Base-by-base conservation (phyloP, 1,139 yeast species). In the Hyphopichia burtonii region DNA sequence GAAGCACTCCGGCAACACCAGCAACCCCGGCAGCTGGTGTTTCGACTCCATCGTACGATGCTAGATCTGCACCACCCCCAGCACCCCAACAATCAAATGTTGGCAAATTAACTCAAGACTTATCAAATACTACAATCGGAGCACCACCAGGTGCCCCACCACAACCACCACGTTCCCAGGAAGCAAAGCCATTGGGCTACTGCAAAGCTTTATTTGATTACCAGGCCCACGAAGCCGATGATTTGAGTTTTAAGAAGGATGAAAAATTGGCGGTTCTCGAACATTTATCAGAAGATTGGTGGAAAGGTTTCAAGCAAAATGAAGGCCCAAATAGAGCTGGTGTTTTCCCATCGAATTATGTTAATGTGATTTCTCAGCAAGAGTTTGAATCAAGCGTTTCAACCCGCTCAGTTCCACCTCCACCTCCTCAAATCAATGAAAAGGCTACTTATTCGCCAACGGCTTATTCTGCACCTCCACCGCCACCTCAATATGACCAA, bases 291-390 rank as follows among this genome's bases (percentile, higher is more conserved):
- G 76, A 77, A 33, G 94, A 90, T 59, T 91, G 99, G 98, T 90
- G 94, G 89, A 84, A 80, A 59, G 98, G 99, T 35, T 70, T 66
- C 54, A 63, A 58, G 45, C 52, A 55, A 40, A 70, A 71, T 19
- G 66, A 71, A 44, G 50, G 63, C 33, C 59, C 70, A 12, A 78
- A 80, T 36, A 61, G 64, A 20, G 76, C 78, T 8, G 99, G 99
- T 20, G 83, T 91, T 54, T 91, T 93, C 69, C 99, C 99, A 6
- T 71, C 94, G 2, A 89, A 89, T 62, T 93, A 93, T 58, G 95
- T 89, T 37, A 74, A 68, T 46, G 62, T 74, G 4, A 64, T 77
- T 8, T 68, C 70, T 16, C 67, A 68, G 41, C 53, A 63, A 16
- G 76, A 68, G 34, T 65, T 58, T 46, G 51, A 65, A 34, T 34